These are phyloP conservation scores for Sequoia sempervirens DNA, from an alignment of 75 land plant species.

Conservation along the genomic window DNA sequence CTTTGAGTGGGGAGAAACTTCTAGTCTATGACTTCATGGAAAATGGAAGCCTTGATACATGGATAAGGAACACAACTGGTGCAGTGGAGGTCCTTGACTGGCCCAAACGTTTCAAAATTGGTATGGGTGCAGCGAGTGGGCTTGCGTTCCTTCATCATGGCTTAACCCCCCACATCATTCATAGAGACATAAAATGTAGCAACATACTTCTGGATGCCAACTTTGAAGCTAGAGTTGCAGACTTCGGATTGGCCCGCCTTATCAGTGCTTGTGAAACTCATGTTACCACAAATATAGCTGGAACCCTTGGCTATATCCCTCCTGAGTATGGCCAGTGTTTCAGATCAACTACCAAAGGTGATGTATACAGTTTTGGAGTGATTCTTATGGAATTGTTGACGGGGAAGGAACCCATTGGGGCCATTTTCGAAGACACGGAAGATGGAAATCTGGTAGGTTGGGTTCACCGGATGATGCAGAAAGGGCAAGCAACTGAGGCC, in stretches of 20 bases:
- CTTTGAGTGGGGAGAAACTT: conserved; percentile 43
- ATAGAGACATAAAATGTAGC: conserved; percentile 37
- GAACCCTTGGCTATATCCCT: conserved; percentile 47
- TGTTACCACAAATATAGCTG: conserved; percentile 39
- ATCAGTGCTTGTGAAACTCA: conserved; percentile 46
- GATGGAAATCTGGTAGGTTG: conserved; percentile 29
- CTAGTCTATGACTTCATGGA: conserved; percentile 43
- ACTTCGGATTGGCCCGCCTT: conserved; percentile 37
- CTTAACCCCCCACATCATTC: conserved; percentile 44
- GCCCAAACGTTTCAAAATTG: conserved; percentile 35
- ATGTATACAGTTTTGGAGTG: conserved; percentile 45
- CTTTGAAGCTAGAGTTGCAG: conserved; percentile 36
- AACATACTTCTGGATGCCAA: conserved; percentile 40
- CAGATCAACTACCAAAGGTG: conserved; percentile 39
- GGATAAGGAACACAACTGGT: conserved; percentile 39
- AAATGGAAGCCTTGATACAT: conserved; percentile 35
- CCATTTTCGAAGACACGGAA: conserved; percentile 11
- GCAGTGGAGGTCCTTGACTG: conserved; percentile 35
- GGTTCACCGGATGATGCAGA: conserved; percentile 22
- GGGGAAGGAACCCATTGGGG: conserved; percentile 43
- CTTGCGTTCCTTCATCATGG: conserved; percentile 40
- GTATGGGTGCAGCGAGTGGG: conserved; percentile 26
- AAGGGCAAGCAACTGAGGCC: conserved; percentile 16
- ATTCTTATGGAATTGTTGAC: conserved; percentile 40
- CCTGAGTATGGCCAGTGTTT: conserved; percentile 40